Evolutionary conservation across 108 stramenopile species (phyloP), one percentile per base, ranked within the genome.

Genomic region (Nannochloropsis gaditana): DNA sequence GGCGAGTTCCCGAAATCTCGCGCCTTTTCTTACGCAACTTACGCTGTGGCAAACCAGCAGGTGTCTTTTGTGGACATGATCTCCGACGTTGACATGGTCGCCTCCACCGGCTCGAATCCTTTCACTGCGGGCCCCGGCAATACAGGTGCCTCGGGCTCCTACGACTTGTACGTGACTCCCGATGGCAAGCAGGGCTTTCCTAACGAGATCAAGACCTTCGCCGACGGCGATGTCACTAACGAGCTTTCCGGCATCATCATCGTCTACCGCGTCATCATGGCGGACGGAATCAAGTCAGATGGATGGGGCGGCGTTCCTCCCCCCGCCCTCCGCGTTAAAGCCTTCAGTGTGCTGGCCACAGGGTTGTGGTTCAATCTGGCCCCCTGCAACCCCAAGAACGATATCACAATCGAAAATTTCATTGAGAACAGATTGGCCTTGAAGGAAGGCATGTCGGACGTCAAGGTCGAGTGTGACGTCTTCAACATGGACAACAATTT

Each of bases 101-200:
- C 59, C 59, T 15, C 59, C 59, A 73, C 59, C 19, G 59, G 59
- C 8, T 15, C n/a, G 3, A 73, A 73, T 73, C 59, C 59, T n/a
- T 73, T 73, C 8, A n/a, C n/a, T 3, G 59, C 59, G 2, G 59
- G 59, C 59, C 59, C 59, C n/a, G 15, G 19, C 59, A n/a, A 4
- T 6, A 73, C 59, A 1, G 59, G 59, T 73, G 59, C 59, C 15
- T 73, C 59, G 15, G 59, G 59, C 59, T n/a, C 59, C 19, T 73
- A 73, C 59, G 59, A 73, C 59, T n/a, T 73, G 59, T 73, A 73
- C 59, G 59, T 73, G 59, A 73, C 59, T n/a, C 59, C 59, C 59
- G 59, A 73, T n/a, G 59, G 59, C 59, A 73, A 73, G 59, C 5
- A 73, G 59, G 59, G 59, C 59, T 73, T 73, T n/a, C 59, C 59